These are phyloP conservation scores for Linum trigynum DNA, from an alignment of 345 rosid genomes.

Conservation along the genomic window DNA sequence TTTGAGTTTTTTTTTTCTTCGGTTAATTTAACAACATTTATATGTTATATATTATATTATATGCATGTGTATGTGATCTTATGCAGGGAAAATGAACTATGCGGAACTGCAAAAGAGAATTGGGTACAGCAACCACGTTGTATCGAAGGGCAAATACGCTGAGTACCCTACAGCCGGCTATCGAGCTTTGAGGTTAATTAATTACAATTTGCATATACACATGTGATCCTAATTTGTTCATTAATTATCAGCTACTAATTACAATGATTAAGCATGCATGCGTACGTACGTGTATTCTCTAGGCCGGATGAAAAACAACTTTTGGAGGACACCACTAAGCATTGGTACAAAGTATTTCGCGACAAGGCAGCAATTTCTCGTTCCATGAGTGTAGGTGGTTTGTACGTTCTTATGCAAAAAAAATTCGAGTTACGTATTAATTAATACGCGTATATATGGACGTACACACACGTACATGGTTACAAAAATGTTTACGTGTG, in stretches of 20 bases:
- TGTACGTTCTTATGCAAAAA: too few species aligned
- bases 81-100: constrained; percentile 68
- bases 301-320: neutral
- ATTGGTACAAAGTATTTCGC: neutral
- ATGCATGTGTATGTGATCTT: neutral
- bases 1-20: too few species aligned
- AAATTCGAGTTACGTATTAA: neutral
- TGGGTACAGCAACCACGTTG: constrained; percentile 83
- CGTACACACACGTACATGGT: neutral
- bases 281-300: too few species aligned
- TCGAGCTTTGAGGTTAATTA: constrained; percentile 63
- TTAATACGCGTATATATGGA: neutral
- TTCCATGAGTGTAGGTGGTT: neutral
- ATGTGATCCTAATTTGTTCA: too few species aligned
- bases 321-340: neutral
- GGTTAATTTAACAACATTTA: neutral
- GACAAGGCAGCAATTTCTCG: neutral
- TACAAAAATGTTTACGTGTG: neutral
- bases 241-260: neutral
- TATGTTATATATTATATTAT: neutral
- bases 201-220: neutral
- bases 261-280: neutral
- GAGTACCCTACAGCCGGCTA: constrained; percentile 82
- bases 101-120: constrained; percentile 74
- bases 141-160: constrained; percentile 85